Conservation (phyloP, 441 rosid genomes). For the Populus tomentosa region DNA sequence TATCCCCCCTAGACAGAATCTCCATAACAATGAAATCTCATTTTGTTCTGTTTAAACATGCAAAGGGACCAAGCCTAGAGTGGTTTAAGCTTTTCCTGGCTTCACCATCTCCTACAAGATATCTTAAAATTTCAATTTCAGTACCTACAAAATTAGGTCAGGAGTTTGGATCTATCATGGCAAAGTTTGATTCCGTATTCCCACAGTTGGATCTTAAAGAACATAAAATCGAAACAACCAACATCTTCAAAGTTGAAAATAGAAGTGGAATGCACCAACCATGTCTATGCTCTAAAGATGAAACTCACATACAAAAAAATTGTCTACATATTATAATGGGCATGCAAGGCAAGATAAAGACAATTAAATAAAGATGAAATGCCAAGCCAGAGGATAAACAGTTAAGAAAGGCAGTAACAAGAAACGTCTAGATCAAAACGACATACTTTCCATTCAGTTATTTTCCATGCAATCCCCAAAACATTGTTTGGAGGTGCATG, state of each 20-base stretch:
- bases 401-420: conserved; percentile 6
- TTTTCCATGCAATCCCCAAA: conserved; percentile 5
- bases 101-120: neutral
- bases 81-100: neutral
- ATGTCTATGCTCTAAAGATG: neutral
- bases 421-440: neutral
- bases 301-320: neutral
- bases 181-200: neutral
- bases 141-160: neutral
- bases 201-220: neutral
- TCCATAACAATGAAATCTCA: no score
- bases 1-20: no score
- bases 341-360: neutral
- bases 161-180: neutral
- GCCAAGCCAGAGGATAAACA: neutral
- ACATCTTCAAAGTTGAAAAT: no score
- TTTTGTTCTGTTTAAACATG: no score
- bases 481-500: neutral
- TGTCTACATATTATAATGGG: neutral
- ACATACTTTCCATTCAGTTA: conserved; percentile 2
- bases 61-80: neutral
- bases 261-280: no score
- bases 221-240: neutral
- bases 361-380: neutral
- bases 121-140: neutral